Conservation (phyloP, 441 rosid genomes). For the Lepidium campestre region DNA sequence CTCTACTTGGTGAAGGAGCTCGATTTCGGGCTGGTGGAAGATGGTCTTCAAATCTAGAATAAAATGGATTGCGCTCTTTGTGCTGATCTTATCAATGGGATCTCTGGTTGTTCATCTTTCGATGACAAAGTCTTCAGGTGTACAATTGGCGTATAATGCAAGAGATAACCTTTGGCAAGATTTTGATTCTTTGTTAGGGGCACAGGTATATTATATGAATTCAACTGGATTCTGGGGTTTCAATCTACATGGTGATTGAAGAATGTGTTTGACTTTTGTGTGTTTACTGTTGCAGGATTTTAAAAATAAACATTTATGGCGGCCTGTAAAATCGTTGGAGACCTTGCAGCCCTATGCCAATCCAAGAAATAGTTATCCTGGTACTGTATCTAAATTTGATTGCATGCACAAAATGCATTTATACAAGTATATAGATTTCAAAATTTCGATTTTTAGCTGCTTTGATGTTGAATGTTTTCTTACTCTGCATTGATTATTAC, state of each 20-base stretch:
- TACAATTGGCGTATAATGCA: constrained; percentile 45
- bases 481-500: too few species aligned
- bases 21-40: constrained; percentile 32
- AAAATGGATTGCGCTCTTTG: constrained; percentile 79
- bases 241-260: background rate
- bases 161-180: constrained; percentile 49
- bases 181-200: constrained; percentile 39
- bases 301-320: constrained; percentile 77
- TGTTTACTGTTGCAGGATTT: constrained; percentile 39
- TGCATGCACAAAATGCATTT: background rate
- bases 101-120: constrained; percentile 79
- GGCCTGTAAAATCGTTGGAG: constrained; percentile 60
- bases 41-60: constrained; percentile 84
- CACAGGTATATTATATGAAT: constrained; percentile 29
- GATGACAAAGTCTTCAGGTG: constrained; percentile 69
- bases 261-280: background rate
- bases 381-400: constrained; percentile 32
- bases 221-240: background rate
- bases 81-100: constrained; percentile 65
- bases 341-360: constrained; percentile 93
- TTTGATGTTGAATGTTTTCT: background rate
- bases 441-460: background rate
- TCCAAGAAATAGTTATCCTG: constrained; percentile 70
- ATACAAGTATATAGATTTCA: background rate
- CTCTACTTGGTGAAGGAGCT: constrained; percentile 28